Conservation (phyloP, 345 rosid species). For the Psidium friedrichsthalianum region DNA sequence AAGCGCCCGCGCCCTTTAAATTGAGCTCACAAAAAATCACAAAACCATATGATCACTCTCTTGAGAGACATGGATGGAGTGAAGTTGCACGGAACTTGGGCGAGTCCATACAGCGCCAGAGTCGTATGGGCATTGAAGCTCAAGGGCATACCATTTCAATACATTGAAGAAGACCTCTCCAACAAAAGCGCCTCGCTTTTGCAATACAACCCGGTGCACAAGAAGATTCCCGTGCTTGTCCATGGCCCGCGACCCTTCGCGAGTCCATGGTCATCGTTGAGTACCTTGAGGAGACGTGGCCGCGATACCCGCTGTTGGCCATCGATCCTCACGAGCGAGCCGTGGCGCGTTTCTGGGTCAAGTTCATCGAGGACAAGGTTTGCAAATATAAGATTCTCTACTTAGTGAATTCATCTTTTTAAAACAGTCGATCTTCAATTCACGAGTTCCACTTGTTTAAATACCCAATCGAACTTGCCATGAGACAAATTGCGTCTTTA, state of each 20-base stretch:
- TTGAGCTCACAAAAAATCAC: too few relatives aligned
- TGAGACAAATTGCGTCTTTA: too few relatives aligned
- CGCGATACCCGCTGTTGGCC: slow-evolving; percentile 10
- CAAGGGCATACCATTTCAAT: slow-evolving; percentile 16
- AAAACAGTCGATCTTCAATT: too few relatives aligned
- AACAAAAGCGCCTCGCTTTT: slow-evolving; percentile 16
- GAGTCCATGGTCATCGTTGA: slow-evolving; percentile 23
- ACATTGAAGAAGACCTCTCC: slow-evolving; percentile 14
- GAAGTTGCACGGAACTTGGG: slow-evolving; percentile 15
- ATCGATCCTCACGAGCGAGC: slow-evolving; percentile 9
- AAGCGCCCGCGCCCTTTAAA: too few relatives aligned
- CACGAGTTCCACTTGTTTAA: too few relatives aligned
- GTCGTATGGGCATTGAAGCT: slow-evolving; percentile 20
- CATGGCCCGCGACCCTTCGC: slow-evolving; percentile 17
- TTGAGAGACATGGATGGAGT: neutral
- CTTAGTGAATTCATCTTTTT: too few relatives aligned
- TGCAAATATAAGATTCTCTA: too few relatives aligned
- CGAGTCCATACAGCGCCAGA: slow-evolving; percentile 16
- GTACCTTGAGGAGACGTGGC: slow-evolving; percentile 26
- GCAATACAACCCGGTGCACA: slow-evolving; percentile 14
- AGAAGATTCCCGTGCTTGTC: slow-evolving; percentile 25
- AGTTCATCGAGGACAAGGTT: slow-evolving; percentile 20
- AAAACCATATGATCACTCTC: too few relatives aligned
- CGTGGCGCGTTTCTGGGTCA: slow-evolving; percentile 8
- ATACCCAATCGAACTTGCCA: too few relatives aligned